phyloP scores from a whole-genome alignment of 495 filamentous ascomycete genomes.

The Immersiella caudata region DNA sequence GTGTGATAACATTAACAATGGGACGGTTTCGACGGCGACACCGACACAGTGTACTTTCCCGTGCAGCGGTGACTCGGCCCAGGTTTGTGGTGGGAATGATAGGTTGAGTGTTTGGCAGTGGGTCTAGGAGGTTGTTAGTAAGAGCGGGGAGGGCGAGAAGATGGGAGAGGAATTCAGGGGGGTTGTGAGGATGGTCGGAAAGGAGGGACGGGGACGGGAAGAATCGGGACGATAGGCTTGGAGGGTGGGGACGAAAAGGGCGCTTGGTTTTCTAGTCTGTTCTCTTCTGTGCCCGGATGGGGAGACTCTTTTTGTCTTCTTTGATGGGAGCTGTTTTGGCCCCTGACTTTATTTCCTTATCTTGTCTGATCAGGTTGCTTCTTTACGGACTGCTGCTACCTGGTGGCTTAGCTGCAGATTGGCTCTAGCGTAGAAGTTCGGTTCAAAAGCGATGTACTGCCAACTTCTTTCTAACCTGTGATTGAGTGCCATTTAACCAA shows the following conservation, averaged over 20 bases:
- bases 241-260: no score
- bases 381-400: background rate
- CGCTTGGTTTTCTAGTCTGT: no score
- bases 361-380: background rate
- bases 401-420: background rate
- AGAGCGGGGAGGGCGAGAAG: background rate
- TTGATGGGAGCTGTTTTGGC: background rate
- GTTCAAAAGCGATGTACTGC: background rate
- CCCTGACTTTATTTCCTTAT: background rate
- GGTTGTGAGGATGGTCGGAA: no score
- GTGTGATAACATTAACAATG: background rate
- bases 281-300: background rate
- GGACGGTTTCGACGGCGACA: background rate
- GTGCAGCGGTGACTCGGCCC: background rate
- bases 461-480: no score
- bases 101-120: conserved; percentile 7
- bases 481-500: no score
- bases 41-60: background rate
- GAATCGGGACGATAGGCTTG: no score
- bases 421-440: background rate
- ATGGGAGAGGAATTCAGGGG: background rate
- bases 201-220: no score
- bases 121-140: background rate
- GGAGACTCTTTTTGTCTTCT: background rate
- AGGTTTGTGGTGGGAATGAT: background rate